Conservation (phyloP, 176 grass and related monocot genomes). For the Cocos nucifera region DNA sequence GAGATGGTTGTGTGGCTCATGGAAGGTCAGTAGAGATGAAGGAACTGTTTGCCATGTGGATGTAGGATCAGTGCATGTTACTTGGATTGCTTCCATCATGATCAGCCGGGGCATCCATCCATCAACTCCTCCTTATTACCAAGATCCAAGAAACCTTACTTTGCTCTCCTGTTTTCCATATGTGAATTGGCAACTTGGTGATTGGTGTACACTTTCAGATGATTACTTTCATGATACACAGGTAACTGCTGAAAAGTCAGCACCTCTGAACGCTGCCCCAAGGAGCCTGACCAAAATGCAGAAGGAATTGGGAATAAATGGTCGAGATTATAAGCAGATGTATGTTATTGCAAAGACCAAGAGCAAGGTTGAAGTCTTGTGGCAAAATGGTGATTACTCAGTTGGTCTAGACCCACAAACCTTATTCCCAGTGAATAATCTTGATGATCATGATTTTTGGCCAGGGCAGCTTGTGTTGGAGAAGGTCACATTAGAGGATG, state of each 20-base stretch:
- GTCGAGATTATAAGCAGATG: conserved; percentile 37
- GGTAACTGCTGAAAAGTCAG: conserved; percentile 25
- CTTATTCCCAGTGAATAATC: conserved; percentile 61
- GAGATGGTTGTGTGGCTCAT: conserved; percentile 76
- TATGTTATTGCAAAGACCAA: conserved; percentile 75
- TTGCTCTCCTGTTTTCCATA: conserved; percentile 67
- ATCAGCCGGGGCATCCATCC: conserved; percentile 48
- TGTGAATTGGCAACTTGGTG: conserved; percentile 92
- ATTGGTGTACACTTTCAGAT: conserved; percentile 71
- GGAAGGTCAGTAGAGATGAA: conserved; percentile 44
- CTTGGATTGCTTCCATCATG: conserved; percentile 70
- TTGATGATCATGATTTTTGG: conserved; percentile 97
- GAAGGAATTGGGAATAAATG: conserved; percentile 19
- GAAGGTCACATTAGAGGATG: conserved; percentile 36
- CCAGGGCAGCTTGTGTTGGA: conserved; percentile 79
- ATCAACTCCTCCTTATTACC: conserved; percentile 45
- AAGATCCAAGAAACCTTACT: conserved; percentile 66
- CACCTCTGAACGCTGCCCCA: conserved; percentile 13
- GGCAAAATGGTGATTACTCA: conserved; percentile 78
- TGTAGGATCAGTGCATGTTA: conserved; percentile 62
- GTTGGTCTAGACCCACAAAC: conserved; percentile 52
- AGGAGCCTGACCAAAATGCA: conserved; percentile 26
- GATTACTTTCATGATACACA: conserved; percentile 6
- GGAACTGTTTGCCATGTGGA: conserved; percentile 61
- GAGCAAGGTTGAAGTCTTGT: conserved; percentile 68